These are phyloP conservation scores for Yamadazyma nakazawae DNA, from an alignment of 805 yeast species.

Conservation along the genomic window DNA sequence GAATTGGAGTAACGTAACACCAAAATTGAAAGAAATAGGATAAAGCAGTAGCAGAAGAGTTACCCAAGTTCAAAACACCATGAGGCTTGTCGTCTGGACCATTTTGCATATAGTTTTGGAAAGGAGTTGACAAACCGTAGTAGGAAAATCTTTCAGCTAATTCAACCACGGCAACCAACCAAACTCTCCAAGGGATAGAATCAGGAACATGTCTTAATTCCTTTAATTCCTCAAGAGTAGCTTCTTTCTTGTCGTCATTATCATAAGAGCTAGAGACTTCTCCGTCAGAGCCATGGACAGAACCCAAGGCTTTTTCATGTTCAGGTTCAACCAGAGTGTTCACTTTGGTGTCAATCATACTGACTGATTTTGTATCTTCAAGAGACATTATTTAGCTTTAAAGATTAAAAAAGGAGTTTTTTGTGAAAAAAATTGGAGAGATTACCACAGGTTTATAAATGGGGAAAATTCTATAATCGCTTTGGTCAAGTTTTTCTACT, in stretches of 20 bases:
- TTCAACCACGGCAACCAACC: slow-evolving; percentile 68
- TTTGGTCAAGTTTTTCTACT: not conserved
- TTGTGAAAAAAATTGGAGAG: not conserved
- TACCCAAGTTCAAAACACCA: slow-evolving; percentile 57
- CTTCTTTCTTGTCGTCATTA: slow-evolving; percentile 32
- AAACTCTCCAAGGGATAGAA: slow-evolving; percentile 50
- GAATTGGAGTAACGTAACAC: slow-evolving; percentile 77
- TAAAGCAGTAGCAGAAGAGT: slow-evolving; percentile 65
- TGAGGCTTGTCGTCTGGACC: slow-evolving; percentile 34
- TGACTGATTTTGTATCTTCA: not conserved
- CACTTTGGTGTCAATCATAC: not conserved
- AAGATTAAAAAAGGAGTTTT: not conserved
- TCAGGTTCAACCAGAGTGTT: not conserved
- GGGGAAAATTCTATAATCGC: not conserved
- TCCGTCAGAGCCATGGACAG: not conserved
- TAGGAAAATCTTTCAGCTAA: slow-evolving; percentile 79
- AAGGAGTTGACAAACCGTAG: slow-evolving; percentile 73
- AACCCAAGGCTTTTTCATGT: slow-evolving; percentile 1
- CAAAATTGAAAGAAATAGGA: slow-evolving; percentile 76
- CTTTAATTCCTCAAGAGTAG: slow-evolving; percentile 53
- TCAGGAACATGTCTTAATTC: slow-evolving; percentile 54
- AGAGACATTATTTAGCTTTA: not conserved
- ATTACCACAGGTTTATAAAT: not conserved
- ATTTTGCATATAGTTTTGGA: slow-evolving; percentile 76
- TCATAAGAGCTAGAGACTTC: slow-evolving; percentile 4